Evolutionary conservation across 1,284 basidiomycete species (phyloP).

Genomic region (Farysia itapuensis): DNA sequence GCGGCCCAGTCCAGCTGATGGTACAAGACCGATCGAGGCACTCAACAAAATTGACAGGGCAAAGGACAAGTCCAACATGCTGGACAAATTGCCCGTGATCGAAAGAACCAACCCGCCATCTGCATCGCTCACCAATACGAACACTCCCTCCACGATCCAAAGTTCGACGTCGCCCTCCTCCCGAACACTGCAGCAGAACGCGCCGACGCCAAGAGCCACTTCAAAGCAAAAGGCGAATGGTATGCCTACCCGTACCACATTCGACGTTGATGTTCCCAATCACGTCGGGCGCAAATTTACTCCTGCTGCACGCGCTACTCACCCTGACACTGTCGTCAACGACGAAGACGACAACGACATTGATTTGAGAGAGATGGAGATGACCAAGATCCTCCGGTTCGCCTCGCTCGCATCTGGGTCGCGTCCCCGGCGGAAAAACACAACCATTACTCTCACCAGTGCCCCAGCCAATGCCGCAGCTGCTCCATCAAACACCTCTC

Average conservation of each 20-base stretch:
- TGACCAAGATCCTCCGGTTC: not conserved
- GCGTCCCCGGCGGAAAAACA: not conserved
- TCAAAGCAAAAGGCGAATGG: too few species aligned
- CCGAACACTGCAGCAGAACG: too few species aligned
- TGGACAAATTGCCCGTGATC: not conserved
- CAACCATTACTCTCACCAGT: too few species aligned
- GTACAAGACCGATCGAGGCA: too few species aligned
- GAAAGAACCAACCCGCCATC: too few species aligned
- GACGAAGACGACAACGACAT: not conserved
- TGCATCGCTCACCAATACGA: not conserved
- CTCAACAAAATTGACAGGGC: too few species aligned
- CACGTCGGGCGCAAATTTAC: too few species aligned
- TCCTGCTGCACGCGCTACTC: too few species aligned
- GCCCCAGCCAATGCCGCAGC: not conserved
- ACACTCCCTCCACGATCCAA: not conserved
- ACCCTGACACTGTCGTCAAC: too few species aligned
- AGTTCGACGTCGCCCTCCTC: not conserved
- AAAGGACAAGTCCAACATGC: not conserved
- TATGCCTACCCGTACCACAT: not conserved
- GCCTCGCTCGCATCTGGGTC: not conserved
- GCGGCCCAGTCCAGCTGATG: too few species aligned
- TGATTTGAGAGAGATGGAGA: not conserved
- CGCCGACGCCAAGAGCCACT: too few species aligned
- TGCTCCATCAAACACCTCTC: not conserved
- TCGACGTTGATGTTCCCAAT: conserved; percentile 22